Percentiles rank a stretch among this genome's conserved stretches.
Evolutionary conservation across 345 rosid species (phyloP).

Genomic region (Citrus cavaleriei): DNA sequence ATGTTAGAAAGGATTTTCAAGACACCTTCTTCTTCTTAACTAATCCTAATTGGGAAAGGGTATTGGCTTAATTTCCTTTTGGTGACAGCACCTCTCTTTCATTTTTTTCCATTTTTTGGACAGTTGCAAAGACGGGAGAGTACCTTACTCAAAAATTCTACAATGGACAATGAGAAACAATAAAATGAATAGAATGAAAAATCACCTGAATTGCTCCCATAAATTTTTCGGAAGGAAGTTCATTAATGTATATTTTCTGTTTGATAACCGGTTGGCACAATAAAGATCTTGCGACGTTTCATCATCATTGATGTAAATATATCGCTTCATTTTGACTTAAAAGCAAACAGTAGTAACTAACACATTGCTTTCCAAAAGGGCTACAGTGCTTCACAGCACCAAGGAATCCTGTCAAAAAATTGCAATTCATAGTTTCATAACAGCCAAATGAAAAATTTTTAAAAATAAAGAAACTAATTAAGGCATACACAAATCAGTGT

Average conservation of each 20-base stretch:
- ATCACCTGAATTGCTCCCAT: slow-evolving; percentile 93
- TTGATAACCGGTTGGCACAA: slow-evolving; percentile 85
- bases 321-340: slow-evolving; percentile 68
- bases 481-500: neutral
- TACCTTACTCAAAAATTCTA: neutral
- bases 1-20: neutral
- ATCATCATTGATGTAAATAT: slow-evolving; percentile 78
- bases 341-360: slow-evolving; percentile 19
- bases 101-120: neutral
- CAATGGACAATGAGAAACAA: neutral
- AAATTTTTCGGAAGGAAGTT: slow-evolving; percentile 92
- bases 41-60: neutral
- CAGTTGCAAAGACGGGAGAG: neutral
- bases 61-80: neutral
- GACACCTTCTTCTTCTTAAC: neutral
- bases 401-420: neutral
- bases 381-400: slow-evolving; percentile 15
- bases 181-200: neutral
- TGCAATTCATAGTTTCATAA: neutral
- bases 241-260: slow-evolving; percentile 78
- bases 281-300: slow-evolving; percentile 65
- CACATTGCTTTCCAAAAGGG: slow-evolving; percentile 20
- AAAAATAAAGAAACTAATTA: neutral
- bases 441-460: neutral
- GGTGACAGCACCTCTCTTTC: neutral